Conservation (phyloP, 345 rosid species). For the Gossypium herbaceum region DNA sequence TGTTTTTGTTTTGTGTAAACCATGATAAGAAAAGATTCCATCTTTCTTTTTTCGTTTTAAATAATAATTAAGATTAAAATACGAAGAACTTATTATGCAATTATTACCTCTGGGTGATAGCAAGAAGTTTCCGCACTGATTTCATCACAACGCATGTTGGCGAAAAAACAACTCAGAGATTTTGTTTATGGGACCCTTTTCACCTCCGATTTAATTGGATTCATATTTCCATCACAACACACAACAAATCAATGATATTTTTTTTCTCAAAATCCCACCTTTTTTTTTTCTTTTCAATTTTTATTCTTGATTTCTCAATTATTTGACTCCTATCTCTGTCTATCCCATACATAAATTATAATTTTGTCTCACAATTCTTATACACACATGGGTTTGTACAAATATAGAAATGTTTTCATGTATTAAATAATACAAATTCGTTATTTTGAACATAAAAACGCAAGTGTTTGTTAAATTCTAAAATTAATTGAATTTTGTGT, state of each 20-base stretch:
- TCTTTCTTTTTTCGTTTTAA: neutral
- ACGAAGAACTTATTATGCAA: neutral
- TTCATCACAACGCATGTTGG: neutral
- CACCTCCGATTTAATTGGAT: neutral
- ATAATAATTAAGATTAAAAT: neutral
- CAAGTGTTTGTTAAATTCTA: too few relatives aligned
- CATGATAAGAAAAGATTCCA: neutral
- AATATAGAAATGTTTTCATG: too few relatives aligned
- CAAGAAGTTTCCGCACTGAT: neutral
- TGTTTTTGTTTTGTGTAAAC: neutral
- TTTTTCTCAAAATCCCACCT: neutral
- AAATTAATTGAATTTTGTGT: neutral
- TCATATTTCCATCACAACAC: neutral
- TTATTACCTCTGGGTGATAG: neutral
- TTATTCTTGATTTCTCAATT: neutral
- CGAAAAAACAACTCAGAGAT: neutral
- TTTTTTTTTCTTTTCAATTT: neutral
- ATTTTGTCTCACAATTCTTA: neutral
- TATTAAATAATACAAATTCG: too few relatives aligned
- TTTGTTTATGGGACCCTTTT: slow-evolving; percentile 1
- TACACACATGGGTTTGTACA: too few relatives aligned
- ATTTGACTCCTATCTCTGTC: neutral
- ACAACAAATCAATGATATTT: neutral
- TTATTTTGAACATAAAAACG: too few relatives aligned
- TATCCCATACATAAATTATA: neutral